Evolutionary conservation across 805 yeast genomes (phyloP), one percentile per base, ranked within the genome.

Genomic region (Komagataella kurtzmanii): DNA sequence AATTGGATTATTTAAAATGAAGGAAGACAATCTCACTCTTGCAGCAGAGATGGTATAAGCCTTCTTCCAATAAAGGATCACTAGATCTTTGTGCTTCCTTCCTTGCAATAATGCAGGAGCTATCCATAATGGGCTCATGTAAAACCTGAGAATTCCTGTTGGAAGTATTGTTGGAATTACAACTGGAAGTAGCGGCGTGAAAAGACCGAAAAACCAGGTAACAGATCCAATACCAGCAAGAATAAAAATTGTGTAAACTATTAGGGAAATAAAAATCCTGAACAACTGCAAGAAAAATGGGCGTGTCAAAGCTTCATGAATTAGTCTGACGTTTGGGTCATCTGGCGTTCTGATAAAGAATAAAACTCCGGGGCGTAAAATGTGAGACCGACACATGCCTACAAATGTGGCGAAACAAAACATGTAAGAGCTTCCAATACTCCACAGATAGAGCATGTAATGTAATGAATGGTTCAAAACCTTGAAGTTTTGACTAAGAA

Each of bases 311-410:
- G 96, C 93, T 62, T 90, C 96, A 57, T 88, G 91, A 46, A 91
- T 75, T 10, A 93, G 77, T 57, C 91, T 80, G 48, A 88, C 82
- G 58, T 87, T 85, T 45, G 96, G 96, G 62, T 93, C 97, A 58
- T 89, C 97, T 3, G 97, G 96, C 19, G 96, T 88, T 58, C 96
- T 77, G 54, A 93, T 85, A 68, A 93, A 93, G 64, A 81, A 93
- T 48, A 93, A 71, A 7, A 88, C 96, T 10, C 99, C 99, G 0
- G 85, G 83, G 52, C 99, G 76, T 53, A 91, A 73, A 45, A 88
- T 80, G 54, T 71, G 67, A 47, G 76, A 69, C 55, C 99, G 74
- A 18, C 83, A 75, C 89, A 89, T 83, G 17, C 95, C 86, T 30
- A 91, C 89, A 66, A 80, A 91, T 49, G 85, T 69, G 1, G 97